phyloP scores from a whole-genome alignment of 305 asterid genomes.

The Solanum hybrid region DNA sequence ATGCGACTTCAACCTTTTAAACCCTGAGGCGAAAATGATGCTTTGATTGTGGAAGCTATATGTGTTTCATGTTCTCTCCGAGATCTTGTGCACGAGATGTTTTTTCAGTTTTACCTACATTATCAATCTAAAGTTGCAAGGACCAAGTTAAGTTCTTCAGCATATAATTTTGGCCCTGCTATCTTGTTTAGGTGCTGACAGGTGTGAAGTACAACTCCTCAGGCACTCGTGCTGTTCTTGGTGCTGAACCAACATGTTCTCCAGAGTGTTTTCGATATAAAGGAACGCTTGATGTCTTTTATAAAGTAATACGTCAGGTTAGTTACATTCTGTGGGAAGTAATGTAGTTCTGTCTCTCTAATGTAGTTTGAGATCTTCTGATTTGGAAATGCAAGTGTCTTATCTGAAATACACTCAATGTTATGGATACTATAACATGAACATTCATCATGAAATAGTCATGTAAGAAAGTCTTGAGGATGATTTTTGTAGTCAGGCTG shows the following conservation, averaged over 20 bases:
- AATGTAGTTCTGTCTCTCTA: neutral
- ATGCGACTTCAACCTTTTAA: neutral
- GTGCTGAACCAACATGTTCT: slow-evolving; percentile 37
- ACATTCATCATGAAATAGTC: slow-evolving; percentile 1
- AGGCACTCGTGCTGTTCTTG: slow-evolving; percentile 20
- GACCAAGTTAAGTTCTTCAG: slow-evolving; percentile 1
- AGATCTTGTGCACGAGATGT: neutral
- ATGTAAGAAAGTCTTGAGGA: neutral
- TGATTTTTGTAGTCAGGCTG: neutral
- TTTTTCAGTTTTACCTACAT: neutral
- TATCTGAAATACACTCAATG: neutral
- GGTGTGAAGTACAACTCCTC: slow-evolving; percentile 29
- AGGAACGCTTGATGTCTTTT: slow-evolving; percentile 71
- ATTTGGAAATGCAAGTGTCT: neutral
- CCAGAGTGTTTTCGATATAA: slow-evolving; percentile 47
- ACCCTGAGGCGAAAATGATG: neutral
- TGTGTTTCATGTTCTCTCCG: neutral
- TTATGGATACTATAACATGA: neutral
- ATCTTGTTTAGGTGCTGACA: slow-evolving; percentile 41
- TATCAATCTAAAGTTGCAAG: neutral
- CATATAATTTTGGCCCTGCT: neutral
- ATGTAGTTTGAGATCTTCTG: neutral
- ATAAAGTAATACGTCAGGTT: slow-evolving; percentile 69
- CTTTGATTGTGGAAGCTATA: neutral
- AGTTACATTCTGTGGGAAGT: slow-evolving; percentile 16